A percentile compares a stretch with the other conserved stretches of the same genome.
These are phyloP conservation scores for Tinospora cordifolia DNA, from an alignment of 164 flowering plant species.

Conservation along the genomic window DNA sequence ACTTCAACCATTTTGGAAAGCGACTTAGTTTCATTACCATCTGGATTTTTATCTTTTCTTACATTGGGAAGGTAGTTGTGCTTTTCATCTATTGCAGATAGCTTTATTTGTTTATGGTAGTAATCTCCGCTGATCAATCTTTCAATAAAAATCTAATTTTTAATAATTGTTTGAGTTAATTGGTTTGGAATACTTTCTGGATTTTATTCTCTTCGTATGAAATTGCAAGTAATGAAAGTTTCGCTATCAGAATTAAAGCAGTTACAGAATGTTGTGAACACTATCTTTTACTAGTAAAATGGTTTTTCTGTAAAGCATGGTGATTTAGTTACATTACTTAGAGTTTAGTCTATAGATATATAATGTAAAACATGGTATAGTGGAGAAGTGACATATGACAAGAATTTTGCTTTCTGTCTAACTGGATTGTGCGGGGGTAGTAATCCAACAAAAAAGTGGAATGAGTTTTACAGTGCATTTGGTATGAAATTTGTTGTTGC, in stretches of 20 bases:
- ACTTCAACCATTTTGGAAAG: conserved; percentile 43
- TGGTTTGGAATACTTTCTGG: not conserved
- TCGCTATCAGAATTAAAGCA: no score
- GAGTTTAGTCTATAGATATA: not conserved
- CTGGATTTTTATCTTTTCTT: conserved; percentile 45
- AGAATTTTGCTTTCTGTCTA: no score
- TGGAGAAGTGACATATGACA: no score
- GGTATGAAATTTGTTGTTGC: no score
- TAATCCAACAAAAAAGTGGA: no score
- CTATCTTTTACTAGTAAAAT: not conserved
- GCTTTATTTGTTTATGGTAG: conserved; percentile 4
- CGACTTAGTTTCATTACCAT: conserved; percentile 29
- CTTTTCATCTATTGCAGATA: not conserved
- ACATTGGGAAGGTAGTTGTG: conserved; percentile 55
- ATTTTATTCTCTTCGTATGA: not conserved
- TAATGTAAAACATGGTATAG: no score
- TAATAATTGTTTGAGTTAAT: not conserved
- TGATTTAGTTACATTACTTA: no score
- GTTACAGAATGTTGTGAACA: not conserved
- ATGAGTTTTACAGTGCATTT: no score
- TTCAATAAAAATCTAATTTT: not conserved
- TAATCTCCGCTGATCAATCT: not conserved
- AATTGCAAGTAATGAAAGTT: not conserved
- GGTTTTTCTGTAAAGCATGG: not conserved
- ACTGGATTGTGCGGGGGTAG: no score